A percentile compares a stretch with the other conserved stretches of the same genome.
phyloP scores from a whole-genome alignment of 2,329 filamentous ascomycete genomes.

The Alternaria novae-zelandiae region DNA sequence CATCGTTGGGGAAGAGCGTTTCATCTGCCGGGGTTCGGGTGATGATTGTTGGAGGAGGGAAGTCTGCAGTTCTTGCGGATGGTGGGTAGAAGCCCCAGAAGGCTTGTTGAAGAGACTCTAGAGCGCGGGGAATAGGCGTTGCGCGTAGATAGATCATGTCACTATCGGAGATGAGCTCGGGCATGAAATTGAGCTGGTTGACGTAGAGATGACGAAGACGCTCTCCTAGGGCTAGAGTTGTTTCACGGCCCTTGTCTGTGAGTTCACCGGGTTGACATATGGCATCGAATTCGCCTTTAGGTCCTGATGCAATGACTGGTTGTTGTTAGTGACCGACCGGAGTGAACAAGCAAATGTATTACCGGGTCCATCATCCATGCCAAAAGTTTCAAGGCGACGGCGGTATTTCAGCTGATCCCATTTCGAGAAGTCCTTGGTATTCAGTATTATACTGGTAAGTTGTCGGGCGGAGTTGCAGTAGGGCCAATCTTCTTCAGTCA shows the following conservation, averaged over 20 bases:
- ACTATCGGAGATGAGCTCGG: constrained; percentile 49
- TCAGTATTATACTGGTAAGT: constrained; percentile 68
- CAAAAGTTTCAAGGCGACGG: constrained; percentile 84
- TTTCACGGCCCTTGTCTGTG: constrained; percentile 58
- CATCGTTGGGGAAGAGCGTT: constrained; percentile 59
- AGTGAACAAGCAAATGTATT: background rate
- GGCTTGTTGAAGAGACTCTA: constrained; percentile 59
- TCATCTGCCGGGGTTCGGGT: constrained; percentile 55
- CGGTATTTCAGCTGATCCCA: constrained; percentile 69
- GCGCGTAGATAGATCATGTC: constrained; percentile 56
- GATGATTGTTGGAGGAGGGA: constrained; percentile 54
- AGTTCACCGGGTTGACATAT: constrained; percentile 66
- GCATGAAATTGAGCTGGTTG: constrained; percentile 58
- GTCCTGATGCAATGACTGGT: constrained; percentile 68
- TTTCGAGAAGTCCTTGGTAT: constrained; percentile 57
- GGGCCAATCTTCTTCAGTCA: constrained; percentile 70
- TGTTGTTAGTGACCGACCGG: constrained; percentile 3
- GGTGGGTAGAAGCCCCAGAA: constrained; percentile 58
- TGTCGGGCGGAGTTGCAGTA: constrained; percentile 82
- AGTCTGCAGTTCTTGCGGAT: constrained; percentile 49
- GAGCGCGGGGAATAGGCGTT: constrained; percentile 57
- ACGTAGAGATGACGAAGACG: constrained; percentile 58
- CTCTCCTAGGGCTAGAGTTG: constrained; percentile 56
- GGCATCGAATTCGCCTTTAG: constrained; percentile 72
- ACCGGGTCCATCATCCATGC: constrained; percentile 64